These are phyloP conservation scores for Wickerhamiella dianesei DNA, from an alignment of 805 yeast species.

Conservation along the genomic window DNA sequence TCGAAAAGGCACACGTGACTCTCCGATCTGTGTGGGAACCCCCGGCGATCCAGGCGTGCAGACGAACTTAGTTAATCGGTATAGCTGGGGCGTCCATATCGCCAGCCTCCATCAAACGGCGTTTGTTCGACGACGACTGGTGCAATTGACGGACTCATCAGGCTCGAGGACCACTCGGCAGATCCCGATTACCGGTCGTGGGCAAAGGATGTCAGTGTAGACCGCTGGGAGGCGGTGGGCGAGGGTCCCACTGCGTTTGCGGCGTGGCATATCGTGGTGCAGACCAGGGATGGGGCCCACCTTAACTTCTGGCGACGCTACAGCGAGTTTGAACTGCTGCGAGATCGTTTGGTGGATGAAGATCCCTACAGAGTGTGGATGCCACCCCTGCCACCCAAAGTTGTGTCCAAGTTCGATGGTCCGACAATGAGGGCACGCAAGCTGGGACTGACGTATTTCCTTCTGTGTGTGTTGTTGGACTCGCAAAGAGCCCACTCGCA, in stretches of 20 bases:
- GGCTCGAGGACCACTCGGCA: constrained; percentile 16
- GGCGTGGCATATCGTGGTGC: constrained; percentile 30
- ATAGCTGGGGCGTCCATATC: no score
- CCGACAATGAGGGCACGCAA: constrained; percentile 22
- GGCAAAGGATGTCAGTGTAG: constrained; percentile 30
- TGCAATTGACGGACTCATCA: background rate
- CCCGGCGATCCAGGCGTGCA: no score
- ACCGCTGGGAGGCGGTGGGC: constrained; percentile 31
- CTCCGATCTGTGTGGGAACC: no score
- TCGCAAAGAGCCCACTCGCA: constrained; percentile 27
- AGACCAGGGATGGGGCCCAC: constrained; percentile 24
- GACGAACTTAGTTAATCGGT: no score
- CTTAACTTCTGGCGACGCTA: constrained; percentile 46
- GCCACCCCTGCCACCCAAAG: constrained; percentile 36
- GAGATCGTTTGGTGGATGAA: constrained; percentile 27
- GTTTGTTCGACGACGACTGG: no score
- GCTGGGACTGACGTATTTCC: constrained; percentile 33
- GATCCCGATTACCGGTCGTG: constrained; percentile 20
- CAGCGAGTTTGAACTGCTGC: constrained; percentile 44
- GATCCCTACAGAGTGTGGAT: constrained; percentile 31
- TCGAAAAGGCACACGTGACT: no score
- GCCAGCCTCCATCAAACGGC: no score
- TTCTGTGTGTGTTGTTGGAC: constrained; percentile 33
- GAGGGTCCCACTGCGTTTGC: constrained; percentile 29
- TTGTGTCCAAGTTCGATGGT: constrained; percentile 23